Conservation (phyloP, 2,329 filamentous ascomycete genomes). For the Cladosporium sp. region DNA sequence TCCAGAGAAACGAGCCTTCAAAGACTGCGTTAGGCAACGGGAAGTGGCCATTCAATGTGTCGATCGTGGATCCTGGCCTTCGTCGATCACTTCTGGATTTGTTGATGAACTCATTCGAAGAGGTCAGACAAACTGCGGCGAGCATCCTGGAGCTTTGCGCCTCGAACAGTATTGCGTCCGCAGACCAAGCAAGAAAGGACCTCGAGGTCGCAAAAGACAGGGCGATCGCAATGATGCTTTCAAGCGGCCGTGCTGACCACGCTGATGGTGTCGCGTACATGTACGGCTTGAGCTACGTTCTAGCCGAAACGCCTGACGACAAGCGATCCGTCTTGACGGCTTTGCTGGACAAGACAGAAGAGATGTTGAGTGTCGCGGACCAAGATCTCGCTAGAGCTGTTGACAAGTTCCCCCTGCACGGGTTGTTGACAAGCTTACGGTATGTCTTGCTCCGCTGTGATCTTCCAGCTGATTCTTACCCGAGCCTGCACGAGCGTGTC, state of each 20-base stretch:
- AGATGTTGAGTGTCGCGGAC: constrained; percentile 65
- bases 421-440: constrained; percentile 38
- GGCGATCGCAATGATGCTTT: constrained; percentile 60
- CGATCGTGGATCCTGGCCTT: constrained; percentile 49
- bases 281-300: constrained; percentile 66
- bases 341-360: constrained; percentile 56
- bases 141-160: constrained; percentile 31
- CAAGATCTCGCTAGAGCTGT: constrained; percentile 65
- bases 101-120: constrained; percentile 87
- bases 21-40: constrained; percentile 53
- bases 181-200: too few relatives aligned
- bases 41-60: constrained; percentile 53
- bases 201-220: constrained; percentile 24
- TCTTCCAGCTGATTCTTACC: constrained; percentile 39
- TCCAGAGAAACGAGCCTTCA: constrained; percentile 42
- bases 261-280: constrained; percentile 85
- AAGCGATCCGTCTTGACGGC: constrained; percentile 28
- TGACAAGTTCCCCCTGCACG: constrained; percentile 49
- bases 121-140: constrained; percentile 67
- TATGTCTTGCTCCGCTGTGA: constrained; percentile 29
- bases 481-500: constrained; percentile 50
- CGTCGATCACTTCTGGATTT: constrained; percentile 72
- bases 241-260: constrained; percentile 83
- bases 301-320: constrained; percentile 28
- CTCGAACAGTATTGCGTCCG: neutral